Evolutionary conservation across 345 rosid genomes (phyloP).

Genomic region (Eucalyptus viminalis): DNA sequence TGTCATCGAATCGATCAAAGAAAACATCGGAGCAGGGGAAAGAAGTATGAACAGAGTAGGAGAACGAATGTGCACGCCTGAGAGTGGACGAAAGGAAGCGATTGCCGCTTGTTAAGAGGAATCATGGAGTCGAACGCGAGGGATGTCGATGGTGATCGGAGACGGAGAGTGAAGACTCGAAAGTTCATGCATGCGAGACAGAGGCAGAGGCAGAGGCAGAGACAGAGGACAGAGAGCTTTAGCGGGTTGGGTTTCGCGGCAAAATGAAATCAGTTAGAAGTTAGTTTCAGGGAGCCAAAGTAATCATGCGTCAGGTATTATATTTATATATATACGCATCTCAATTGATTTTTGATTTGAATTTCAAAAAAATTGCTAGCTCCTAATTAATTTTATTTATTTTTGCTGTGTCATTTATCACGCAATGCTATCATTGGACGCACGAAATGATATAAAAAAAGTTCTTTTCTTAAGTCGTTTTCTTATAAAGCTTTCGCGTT

Average conservation of each 20-base stretch:
- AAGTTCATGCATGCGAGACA: background rate
- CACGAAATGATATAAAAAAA: background rate
- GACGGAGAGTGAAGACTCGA: background rate
- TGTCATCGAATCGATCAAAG: background rate
- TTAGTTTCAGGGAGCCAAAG: background rate
- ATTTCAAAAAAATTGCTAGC: background rate
- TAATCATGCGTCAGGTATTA: no score
- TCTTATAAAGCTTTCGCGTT: background rate
- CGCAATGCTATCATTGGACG: background rate
- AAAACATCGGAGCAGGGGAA: background rate
- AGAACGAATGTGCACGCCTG: background rate
- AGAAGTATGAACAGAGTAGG: background rate
- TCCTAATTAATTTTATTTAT: background rate
- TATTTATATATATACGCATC: background rate
- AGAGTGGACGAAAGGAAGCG: background rate
- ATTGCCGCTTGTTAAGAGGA: background rate
- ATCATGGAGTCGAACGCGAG: background rate
- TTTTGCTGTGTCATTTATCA: background rate
- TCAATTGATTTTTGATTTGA: background rate
- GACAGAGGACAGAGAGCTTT: background rate
- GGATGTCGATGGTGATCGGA: background rate
- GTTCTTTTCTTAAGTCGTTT: no score
- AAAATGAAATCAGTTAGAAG: background rate
- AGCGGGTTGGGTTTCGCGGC: background rate
- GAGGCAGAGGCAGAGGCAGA: no score